These are phyloP conservation scores for Tetrastigma voinierianum DNA, from an alignment of 164 flowering plant species.

Conservation along the genomic window DNA sequence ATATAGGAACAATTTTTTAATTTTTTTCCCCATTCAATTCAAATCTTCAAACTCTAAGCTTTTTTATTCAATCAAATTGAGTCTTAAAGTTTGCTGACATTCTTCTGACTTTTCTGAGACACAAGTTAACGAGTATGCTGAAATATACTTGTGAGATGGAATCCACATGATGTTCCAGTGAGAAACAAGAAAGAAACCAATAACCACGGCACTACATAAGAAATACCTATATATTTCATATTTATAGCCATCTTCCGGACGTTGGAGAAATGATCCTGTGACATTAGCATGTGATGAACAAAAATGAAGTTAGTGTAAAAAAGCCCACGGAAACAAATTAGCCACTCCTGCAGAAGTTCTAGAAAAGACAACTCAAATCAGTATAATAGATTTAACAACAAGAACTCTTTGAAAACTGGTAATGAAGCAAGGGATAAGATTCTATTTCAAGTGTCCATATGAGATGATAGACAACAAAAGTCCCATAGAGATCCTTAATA, in stretches of 20 bases:
- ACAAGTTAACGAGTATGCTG: background rate
- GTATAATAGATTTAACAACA: no score
- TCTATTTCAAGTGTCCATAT: no score
- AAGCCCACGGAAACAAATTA: background rate
- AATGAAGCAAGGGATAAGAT: no score
- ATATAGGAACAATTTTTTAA: no score
- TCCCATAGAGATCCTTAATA: no score
- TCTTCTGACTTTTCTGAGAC: no score
- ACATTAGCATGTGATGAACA: conserved; percentile 4
- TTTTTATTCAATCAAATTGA: no score
- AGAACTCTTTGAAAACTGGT: no score
- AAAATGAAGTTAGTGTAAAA: background rate
- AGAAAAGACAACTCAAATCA: background rate
- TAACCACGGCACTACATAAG: background rate
- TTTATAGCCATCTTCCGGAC: conserved; percentile 53
- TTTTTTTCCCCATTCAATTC: no score
- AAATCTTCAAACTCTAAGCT: no score
- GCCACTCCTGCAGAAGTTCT: background rate
- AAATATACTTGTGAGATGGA: conserved; percentile 1
- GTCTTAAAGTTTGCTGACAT: no score
- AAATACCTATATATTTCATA: conserved; percentile 72
- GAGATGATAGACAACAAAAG: no score
- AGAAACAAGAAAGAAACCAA: background rate
- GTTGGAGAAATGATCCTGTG: conserved; percentile 67
- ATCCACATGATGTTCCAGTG: background rate